These are phyloP conservation scores for Aspergillus ustus DNA, from an alignment of 2,329 filamentous ascomycete species.

Conservation along the genomic window DNA sequence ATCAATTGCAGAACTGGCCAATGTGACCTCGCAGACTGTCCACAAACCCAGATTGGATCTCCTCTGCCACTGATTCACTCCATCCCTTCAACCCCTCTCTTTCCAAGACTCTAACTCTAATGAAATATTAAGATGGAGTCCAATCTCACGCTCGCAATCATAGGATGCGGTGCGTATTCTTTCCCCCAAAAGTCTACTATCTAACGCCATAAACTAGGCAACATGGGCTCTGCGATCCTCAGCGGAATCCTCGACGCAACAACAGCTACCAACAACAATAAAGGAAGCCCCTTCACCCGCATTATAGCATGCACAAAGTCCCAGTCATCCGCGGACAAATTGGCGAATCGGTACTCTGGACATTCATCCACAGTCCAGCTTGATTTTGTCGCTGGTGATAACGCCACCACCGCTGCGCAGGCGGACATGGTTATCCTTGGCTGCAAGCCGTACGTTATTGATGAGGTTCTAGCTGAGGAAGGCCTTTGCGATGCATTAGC, in stretches of 20 bases:
- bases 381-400: constrained; percentile 39
- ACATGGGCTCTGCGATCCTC: constrained; percentile 45
- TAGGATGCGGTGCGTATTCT: constrained; percentile 22
- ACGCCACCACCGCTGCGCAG: constrained; percentile 37
- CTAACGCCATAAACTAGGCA: constrained; percentile 30
- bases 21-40: neutral
- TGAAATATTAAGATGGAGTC: constrained; percentile 6
- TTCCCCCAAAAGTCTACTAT: neutral
- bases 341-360: constrained; percentile 34
- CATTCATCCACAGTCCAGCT: constrained; percentile 31
- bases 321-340: constrained; percentile 36
- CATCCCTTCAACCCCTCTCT: neutral
- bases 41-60: neutral
- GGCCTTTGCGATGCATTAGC: constrained; percentile 45
- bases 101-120: neutral
- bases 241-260: constrained; percentile 36
- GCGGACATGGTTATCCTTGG: constrained; percentile 52
- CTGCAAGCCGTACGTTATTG: constrained; percentile 52
- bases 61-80: neutral
- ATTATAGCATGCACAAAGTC: constrained; percentile 50
- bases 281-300: constrained; percentile 12
- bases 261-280: constrained; percentile 17
- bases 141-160: constrained; percentile 20
- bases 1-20: neutral
- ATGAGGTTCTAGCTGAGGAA: constrained; percentile 39